phyloP scores from a whole-genome alignment of 2,329 filamentous ascomycete genomes.

The Diaporthe velutina region DNA sequence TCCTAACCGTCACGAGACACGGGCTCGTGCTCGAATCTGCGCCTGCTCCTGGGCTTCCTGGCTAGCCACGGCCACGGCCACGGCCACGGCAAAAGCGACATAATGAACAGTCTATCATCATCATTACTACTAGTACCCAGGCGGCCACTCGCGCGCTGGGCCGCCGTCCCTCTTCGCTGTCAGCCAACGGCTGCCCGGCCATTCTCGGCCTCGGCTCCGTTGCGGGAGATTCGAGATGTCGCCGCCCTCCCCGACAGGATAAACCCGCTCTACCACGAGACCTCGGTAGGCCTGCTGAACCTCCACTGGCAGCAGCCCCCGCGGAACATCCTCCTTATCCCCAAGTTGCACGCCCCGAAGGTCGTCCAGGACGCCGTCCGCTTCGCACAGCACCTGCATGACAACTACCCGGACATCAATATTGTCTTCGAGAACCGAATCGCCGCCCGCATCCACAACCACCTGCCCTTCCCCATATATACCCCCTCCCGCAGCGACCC shows the following conservation, averaged over 20 bases:
- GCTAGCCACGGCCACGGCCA: not conserved
- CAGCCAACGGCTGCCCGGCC: slow-evolving; percentile 44
- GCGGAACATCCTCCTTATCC: slow-evolving; percentile 69
- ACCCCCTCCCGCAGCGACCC: slow-evolving; percentile 62
- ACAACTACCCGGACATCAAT: slow-evolving; percentile 83
- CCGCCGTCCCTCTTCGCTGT: not conserved
- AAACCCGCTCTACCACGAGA: slow-evolving; percentile 74
- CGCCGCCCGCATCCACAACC: slow-evolving; percentile 77
- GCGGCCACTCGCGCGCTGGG: slow-evolving; percentile 30
- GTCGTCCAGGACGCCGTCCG: slow-evolving; percentile 66
- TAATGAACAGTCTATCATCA: slow-evolving; percentile 27
- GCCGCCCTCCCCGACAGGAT: slow-evolving; percentile 66
- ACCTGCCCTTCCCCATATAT: slow-evolving; percentile 81
- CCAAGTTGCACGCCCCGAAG: slow-evolving; percentile 68
- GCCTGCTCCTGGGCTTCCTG: not conserved
- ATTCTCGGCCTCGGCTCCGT: slow-evolving; percentile 63
- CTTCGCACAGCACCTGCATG: slow-evolving; percentile 79
- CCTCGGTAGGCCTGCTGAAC: slow-evolving; percentile 64
- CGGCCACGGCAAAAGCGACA: not conserved
- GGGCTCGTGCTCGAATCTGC: not conserved
- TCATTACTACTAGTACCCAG: not conserved
- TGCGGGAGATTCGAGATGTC: slow-evolving; percentile 63
- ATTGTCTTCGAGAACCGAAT: slow-evolving; percentile 86
- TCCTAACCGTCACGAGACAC: slow-evolving; percentile 11
- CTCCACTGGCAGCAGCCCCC: slow-evolving; percentile 68